Evolutionary conservation across 495 filamentous ascomycete genomes (phyloP).

Genomic region (Aspergillus carlsbadensis): DNA sequence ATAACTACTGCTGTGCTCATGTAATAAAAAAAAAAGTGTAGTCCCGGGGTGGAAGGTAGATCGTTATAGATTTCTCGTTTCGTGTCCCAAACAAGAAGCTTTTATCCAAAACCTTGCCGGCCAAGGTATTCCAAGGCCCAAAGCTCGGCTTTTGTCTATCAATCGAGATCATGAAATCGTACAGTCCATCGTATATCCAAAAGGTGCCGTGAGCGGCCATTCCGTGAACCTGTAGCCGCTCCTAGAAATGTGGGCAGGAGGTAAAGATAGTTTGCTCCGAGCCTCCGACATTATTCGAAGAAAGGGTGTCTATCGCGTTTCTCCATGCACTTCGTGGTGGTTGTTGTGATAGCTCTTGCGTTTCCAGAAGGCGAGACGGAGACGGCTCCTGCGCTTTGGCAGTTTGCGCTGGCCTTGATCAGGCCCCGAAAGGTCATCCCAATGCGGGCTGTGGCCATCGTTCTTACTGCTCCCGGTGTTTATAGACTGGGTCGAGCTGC

Average conservation of each 20-base stretch:
- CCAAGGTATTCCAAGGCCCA: neutral
- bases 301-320: constrained; percentile 27
- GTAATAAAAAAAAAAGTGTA: neutral
- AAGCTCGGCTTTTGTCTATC: constrained; percentile 9
- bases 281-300: too few species aligned
- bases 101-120: neutral
- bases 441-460: constrained; percentile 20
- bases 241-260: neutral
- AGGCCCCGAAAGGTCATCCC: constrained; percentile 23
- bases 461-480: constrained; percentile 34
- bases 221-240: constrained; percentile 24
- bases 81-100: neutral
- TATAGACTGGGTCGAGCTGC: constrained; percentile 32
- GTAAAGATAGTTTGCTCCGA: neutral
- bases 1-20: neutral
- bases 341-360: constrained; percentile 34
- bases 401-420: constrained; percentile 24
- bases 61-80: neutral
- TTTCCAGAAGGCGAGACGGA: constrained; percentile 48
- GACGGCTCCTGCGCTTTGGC: constrained; percentile 41
- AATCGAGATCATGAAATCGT: constrained; percentile 31
- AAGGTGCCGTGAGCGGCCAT: constrained; percentile 34
- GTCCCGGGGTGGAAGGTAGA: neutral
- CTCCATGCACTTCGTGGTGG: constrained; percentile 39
- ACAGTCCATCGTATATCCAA: constrained; percentile 29